Evolutionary conservation across 257 asterid species (phyloP).

Genomic region (Nicotiana otophora): DNA sequence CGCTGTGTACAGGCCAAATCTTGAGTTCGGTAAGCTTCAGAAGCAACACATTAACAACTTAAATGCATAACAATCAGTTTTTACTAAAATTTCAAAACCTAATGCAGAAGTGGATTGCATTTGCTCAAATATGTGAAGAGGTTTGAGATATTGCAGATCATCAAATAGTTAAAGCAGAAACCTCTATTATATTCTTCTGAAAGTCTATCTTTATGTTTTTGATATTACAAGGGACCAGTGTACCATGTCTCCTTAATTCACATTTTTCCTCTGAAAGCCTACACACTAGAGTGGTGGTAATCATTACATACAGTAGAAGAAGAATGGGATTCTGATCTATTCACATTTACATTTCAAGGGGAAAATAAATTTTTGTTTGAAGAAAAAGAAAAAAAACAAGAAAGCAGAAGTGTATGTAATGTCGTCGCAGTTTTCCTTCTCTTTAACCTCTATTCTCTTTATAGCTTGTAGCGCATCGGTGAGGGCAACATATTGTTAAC

Average conservation of each 20-base stretch:
- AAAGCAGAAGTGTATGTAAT: background rate
- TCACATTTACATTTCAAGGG: slow-evolving; percentile 17
- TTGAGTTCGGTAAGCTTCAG: background rate
- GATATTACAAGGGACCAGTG: background rate
- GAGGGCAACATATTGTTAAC: background rate
- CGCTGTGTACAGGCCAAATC: background rate
- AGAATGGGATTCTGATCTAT: background rate
- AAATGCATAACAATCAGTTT: background rate
- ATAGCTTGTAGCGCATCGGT: background rate
- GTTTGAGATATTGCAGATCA: background rate
- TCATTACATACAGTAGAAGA: background rate
- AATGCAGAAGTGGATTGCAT: background rate
- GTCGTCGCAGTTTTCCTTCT: background rate
- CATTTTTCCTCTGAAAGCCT: background rate
- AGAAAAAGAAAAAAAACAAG: background rate
- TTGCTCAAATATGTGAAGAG: background rate
- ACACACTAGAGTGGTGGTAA: background rate
- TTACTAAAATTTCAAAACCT: background rate
- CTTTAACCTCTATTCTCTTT: slow-evolving; percentile 8
- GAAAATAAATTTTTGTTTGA: background rate
- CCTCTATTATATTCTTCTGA: background rate
- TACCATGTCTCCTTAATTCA: background rate
- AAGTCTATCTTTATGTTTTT: background rate
- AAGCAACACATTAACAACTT: background rate
- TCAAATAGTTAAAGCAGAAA: background rate